Evolutionary conservation across 805 yeast genomes (phyloP), one percentile per base, ranked within the genome.

Genomic region (Yamadazyma phyllophila): DNA sequence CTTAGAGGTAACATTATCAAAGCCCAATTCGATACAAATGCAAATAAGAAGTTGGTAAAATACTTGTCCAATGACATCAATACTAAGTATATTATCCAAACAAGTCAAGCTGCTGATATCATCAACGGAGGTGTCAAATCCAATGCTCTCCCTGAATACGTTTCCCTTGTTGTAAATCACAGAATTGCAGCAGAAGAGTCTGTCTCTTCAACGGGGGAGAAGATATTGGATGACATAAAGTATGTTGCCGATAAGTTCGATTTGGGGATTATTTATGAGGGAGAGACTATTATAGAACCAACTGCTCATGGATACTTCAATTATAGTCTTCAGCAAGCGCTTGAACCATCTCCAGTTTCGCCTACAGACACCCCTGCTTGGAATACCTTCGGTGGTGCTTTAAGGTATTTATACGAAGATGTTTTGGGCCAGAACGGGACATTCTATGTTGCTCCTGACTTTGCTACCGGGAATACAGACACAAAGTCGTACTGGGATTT

Each of bases 121-220:
- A 62, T 77, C 32, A 32, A 50, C 7, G 81, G 81, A 9, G 82
- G 81, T 1, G 69, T 63, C n/a, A 77, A 77, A 53, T 57, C 73
- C 1, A 77, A 77, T 51, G 78, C 80, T 1, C 63, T 77, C 20
- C 81, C 82, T 1, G 80, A 77, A 48, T 65, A 65, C 52, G 80
- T 67, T 6, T 63, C 66, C 6, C 62, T 73, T 4, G 55, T 65
- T 16, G 67, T 76, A 14, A 76, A 77, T 57, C 73, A 73, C 31
- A 57, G 82, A 42, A 68, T 77, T 38, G 74, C 79, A 2, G 55
- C 75, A 17, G 82, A 74, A 48, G 67, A 67, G 39, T 46, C 70
- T 7, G 69, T 74, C 10, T 55, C 54, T 2, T 51, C 58, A 24
- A 68, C 71, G 0, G 54, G 59, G 2, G 49, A 61, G 4, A 73